These are phyloP conservation scores for Mucor velutinosus DNA, from an alignment of 371 early-diverging fungal species.

Conservation along the genomic window DNA sequence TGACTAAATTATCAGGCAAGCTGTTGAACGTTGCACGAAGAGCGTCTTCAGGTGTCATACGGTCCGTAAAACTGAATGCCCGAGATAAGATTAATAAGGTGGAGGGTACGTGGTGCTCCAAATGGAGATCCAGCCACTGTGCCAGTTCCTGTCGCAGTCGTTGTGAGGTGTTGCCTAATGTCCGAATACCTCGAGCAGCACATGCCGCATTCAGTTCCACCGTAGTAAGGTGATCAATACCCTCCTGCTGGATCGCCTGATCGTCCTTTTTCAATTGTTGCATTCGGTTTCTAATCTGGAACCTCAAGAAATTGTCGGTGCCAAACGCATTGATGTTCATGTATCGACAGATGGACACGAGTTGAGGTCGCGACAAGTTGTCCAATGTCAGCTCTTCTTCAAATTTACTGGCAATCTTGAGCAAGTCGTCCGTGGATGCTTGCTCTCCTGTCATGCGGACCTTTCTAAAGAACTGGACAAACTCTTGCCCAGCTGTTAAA, in stretches of 20 bases:
- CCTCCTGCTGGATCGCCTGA: constrained; percentile 66
- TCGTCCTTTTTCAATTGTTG: constrained; percentile 86
- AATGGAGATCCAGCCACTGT: constrained; percentile 92
- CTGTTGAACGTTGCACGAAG: constrained; percentile 88
- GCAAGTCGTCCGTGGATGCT: constrained; percentile 77
- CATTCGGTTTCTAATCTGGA: constrained; percentile 83
- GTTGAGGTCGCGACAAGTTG: constrained; percentile 89
- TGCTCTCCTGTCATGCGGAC: constrained; percentile 83
- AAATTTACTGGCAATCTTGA: constrained; percentile 82
- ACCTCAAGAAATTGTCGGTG: constrained; percentile 88
- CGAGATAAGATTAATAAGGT: constrained; percentile 87
- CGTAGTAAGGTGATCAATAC: constrained; percentile 80
- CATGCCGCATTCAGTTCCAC: constrained; percentile 85
- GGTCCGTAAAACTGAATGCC: constrained; percentile 79
- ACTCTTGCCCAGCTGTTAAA: constrained; percentile 71
- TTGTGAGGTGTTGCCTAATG: constrained; percentile 79
- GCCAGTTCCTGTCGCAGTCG: constrained; percentile 81
- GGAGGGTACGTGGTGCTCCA: constrained; percentile 85
- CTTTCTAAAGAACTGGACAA: constrained; percentile 76
- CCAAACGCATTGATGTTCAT: constrained; percentile 93
- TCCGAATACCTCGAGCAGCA: constrained; percentile 88
- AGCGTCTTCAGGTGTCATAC: constrained; percentile 66
- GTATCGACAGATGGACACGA: constrained; percentile 90
- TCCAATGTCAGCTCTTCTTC: constrained; percentile 91
- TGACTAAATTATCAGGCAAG: constrained; percentile 86